Conservation (phyloP, 1,139 yeast genomes). For the Saccharomyces hybrid region DNA sequence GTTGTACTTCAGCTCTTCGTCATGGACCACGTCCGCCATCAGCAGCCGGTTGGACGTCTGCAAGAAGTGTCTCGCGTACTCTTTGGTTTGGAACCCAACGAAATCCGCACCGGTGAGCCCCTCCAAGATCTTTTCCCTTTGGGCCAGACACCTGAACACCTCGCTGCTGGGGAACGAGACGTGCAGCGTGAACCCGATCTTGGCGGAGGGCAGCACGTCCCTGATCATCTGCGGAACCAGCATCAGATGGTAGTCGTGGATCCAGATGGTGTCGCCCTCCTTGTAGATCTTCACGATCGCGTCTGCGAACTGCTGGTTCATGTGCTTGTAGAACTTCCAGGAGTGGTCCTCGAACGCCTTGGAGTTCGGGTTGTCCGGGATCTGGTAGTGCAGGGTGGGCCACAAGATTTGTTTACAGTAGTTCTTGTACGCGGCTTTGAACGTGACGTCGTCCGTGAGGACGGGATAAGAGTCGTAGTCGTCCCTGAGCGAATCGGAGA, state of each 20-base stretch:
- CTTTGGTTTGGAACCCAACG: constrained; percentile 84
- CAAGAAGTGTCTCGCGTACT: constrained; percentile 85
- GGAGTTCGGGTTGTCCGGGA: constrained; percentile 90
- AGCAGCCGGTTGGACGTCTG: constrained; percentile 84
- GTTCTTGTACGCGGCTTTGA: constrained; percentile 83
- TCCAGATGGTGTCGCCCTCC: constrained; percentile 74
- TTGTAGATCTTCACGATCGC: constrained; percentile 57
- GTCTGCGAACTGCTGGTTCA: constrained; percentile 79
- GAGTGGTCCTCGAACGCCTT: constrained; percentile 95
- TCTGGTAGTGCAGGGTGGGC: constrained; percentile 96
- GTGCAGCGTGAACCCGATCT: constrained; percentile 87
- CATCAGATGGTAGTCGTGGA: constrained; percentile 88
- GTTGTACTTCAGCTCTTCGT: constrained; percentile 55
- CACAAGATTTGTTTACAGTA: constrained; percentile 91
- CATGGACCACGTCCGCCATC: constrained; percentile 72
- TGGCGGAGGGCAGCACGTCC: constrained; percentile 66
- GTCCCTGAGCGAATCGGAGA: constrained; percentile 39
- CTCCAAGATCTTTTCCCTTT: constrained; percentile 62
- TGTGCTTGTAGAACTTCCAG: constrained; percentile 72
- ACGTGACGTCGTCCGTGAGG: constrained; percentile 66
- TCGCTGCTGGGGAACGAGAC: constrained; percentile 95
- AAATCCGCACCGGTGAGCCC: constrained; percentile 90
- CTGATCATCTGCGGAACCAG: constrained; percentile 83
- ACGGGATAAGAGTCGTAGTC: constrained; percentile 59
- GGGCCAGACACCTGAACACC: constrained; percentile 90